phyloP scores from a whole-genome alignment of 2,329 filamentous ascomycete genomes.

The Penicillium sp. region DNA sequence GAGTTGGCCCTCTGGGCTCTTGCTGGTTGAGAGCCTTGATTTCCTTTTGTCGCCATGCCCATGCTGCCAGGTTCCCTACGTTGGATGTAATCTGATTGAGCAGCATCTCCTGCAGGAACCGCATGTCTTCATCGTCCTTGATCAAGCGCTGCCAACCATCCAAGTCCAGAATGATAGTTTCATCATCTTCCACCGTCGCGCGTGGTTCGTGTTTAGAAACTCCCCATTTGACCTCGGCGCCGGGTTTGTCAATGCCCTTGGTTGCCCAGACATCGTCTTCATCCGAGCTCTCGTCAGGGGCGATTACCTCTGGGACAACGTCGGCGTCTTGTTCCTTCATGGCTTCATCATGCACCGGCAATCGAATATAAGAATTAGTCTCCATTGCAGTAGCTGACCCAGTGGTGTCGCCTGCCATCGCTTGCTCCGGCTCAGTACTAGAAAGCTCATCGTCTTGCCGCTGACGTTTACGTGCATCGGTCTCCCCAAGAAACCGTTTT shows the following conservation, averaged over 20 bases:
- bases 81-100: conserved; percentile 47
- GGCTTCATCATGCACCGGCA: neutral
- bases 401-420: conserved; percentile 46
- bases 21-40: conserved; percentile 67
- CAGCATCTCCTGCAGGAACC: conserved; percentile 55
- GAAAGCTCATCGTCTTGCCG: conserved; percentile 84
- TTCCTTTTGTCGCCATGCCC: conserved; percentile 71
- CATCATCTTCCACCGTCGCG: conserved; percentile 67
- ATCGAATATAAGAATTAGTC: neutral
- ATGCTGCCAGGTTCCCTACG: conserved; percentile 60
- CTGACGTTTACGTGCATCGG: conserved; percentile 72
- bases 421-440: conserved; percentile 57
- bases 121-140: conserved; percentile 68
- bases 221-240: conserved; percentile 58
- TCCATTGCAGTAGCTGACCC: neutral
- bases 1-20: conserved; percentile 55
- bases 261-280: conserved; percentile 31
- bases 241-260: conserved; percentile 32
- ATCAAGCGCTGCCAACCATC: conserved; percentile 69
- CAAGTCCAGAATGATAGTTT: conserved; percentile 64
- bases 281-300: conserved; percentile 6
- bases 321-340: neutral
- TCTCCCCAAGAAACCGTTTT: conserved; percentile 69
- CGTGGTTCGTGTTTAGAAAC: conserved; percentile 60
- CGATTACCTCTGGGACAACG: neutral